Percentiles rank a stretch among this genome's conserved stretches.
Conservation (phyloP, 495 filamentous ascomycete genomes). For the Haplographium delicatum region DNA sequence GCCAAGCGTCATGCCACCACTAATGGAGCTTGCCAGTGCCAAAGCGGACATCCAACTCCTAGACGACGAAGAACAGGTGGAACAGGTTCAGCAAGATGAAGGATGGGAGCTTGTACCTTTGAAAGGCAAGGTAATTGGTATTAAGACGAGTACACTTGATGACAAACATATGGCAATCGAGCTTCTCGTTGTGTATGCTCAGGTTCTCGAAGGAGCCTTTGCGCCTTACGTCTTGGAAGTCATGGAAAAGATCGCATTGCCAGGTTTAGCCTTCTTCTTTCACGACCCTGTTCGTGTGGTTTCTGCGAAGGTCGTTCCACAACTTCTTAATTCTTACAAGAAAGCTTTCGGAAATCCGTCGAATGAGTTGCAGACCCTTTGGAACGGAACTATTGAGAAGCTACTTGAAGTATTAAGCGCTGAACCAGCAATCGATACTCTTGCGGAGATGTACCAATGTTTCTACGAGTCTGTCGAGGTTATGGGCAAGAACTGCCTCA, state of each 20-base stretch:
- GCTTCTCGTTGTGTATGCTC: constrained; percentile 92
- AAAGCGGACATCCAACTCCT: constrained; percentile 97
- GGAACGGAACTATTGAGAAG: constrained; percentile 82
- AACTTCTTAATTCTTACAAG: constrained; percentile 91
- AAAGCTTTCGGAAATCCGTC: constrained; percentile 76
- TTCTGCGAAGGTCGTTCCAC: constrained; percentile 89
- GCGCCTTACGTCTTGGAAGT: constrained; percentile 88
- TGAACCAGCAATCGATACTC: constrained; percentile 91
- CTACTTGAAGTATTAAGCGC: constrained; percentile 90
- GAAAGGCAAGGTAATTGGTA: constrained; percentile 96
- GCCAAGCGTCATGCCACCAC: constrained; percentile 87
- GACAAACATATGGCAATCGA: constrained; percentile 99
- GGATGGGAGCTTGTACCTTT: constrained; percentile 97
- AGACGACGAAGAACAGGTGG: constrained; percentile 92
- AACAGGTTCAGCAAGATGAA: constrained; percentile 88
- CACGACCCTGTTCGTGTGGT: constrained; percentile 96
- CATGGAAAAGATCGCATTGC: constrained; percentile 93
- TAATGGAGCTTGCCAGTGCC: constrained; percentile 84
- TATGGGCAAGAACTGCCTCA: constrained; percentile 77
- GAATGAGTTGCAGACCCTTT: constrained; percentile 68
- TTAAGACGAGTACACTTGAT: constrained; percentile 92
- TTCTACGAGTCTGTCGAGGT: constrained; percentile 99
- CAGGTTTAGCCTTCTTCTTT: constrained; percentile 97
- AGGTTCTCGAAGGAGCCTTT: constrained; percentile 86
- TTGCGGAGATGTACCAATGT: constrained; percentile 99